Evolutionary conservation across 1,284 basidiomycete species (phyloP).

Genomic region (Tilletiopsis washingtonensis): DNA sequence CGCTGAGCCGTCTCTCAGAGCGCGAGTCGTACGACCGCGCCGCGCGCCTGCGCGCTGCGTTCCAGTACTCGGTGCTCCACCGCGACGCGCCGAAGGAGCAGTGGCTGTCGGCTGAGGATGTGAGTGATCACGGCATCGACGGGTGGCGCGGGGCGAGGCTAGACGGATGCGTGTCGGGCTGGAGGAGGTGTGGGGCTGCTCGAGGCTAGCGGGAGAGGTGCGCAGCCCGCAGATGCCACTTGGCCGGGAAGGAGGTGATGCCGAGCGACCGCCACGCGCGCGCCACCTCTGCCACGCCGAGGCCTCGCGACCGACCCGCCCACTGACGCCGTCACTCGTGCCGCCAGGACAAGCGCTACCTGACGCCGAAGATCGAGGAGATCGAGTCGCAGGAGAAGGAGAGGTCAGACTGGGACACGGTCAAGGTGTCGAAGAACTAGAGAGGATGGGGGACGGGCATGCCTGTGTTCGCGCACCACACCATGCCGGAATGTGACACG

Average conservation of each 20-base stretch:
- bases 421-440: slow-evolving; percentile 35
- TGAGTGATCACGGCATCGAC: slow-evolving; percentile 46
- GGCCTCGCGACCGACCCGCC: neutral
- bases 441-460: too few species aligned
- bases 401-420: slow-evolving; percentile 73
- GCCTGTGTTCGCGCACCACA: too few species aligned
- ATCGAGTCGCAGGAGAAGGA: slow-evolving; percentile 72
- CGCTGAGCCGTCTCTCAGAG: slow-evolving; percentile 65
- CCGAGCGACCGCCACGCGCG: too few species aligned
- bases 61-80: slow-evolving; percentile 73
- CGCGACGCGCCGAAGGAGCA: slow-evolving; percentile 73
- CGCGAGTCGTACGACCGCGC: slow-evolving; percentile 81
- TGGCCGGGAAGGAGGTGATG: neutral
- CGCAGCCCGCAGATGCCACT: too few species aligned
- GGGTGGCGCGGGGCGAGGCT: neutral
- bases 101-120: slow-evolving; percentile 73
- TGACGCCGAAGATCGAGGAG: slow-evolving; percentile 69
- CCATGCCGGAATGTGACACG: too few species aligned
- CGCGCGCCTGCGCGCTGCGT: slow-evolving; percentile 78
- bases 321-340: neutral
- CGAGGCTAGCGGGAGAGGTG: too few species aligned
- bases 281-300: too few species aligned
- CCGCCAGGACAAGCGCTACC: slow-evolving; percentile 80
- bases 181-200: neutral
- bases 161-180: neutral